phyloP scores from a whole-genome alignment of 495 filamentous ascomycete species.

The Aspergillus campestris region DNA sequence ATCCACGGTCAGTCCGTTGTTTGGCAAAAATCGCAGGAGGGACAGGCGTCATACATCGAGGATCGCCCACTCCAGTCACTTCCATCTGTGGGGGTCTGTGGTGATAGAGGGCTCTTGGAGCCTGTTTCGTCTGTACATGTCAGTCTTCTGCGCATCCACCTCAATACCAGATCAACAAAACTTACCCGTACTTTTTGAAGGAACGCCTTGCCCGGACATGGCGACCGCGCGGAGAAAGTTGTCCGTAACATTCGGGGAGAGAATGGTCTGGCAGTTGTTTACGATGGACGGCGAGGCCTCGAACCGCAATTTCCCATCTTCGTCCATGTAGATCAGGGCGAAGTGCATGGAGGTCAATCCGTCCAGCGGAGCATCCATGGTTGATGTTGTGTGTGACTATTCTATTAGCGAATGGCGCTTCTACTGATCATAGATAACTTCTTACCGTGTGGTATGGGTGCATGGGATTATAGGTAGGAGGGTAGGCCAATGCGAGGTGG shows the following conservation, averaged over 20 bases:
- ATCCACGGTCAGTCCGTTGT: background rate
- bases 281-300: conserved; percentile 28
- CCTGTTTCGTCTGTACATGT: background rate
- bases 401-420: background rate
- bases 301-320: conserved; percentile 27
- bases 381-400: conserved; percentile 19
- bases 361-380: conserved; percentile 17
- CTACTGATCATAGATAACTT: no score
- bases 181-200: conserved; percentile 10
- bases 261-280: conserved; percentile 22
- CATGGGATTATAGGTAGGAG: no score
- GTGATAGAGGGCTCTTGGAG: conserved; percentile 9
- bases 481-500: no score
- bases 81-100: conserved; percentile 5
- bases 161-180: background rate
- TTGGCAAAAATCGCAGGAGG: background rate
- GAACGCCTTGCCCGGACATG: conserved; percentile 13
- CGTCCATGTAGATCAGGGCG: conserved; percentile 33
- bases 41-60: conserved; percentile 4
- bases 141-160: background rate
- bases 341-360: conserved; percentile 23
- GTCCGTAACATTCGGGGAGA: conserved; percentile 28
- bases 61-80: conserved; percentile 5
- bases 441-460: no score
- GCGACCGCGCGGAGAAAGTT: conserved; percentile 31